These are phyloP conservation scores for Sporisorium reilianum DNA, from an alignment of 1,284 basidiomycete species.

Conservation along the genomic window DNA sequence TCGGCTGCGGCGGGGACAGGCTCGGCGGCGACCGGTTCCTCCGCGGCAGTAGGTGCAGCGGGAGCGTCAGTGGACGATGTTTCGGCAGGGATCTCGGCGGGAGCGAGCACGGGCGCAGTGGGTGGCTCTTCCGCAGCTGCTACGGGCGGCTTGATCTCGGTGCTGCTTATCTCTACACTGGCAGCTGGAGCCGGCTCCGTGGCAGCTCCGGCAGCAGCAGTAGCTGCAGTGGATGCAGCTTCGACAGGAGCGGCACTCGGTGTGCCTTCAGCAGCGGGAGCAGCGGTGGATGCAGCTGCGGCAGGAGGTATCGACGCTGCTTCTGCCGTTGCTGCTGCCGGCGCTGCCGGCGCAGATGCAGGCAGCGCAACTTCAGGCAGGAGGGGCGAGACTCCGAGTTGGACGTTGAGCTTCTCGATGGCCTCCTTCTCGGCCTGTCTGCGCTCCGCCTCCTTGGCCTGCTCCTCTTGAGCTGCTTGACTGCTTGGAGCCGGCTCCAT, in stretches of 20 bases:
- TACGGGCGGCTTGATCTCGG: constrained; percentile 6
- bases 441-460: constrained; percentile 20
- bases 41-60: not conserved
- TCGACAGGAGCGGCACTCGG: not conserved
- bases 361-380: constrained; percentile 5
- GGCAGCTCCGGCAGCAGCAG: not conserved
- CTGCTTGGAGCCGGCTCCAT: constrained; percentile 6
- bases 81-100: constrained; percentile 22
- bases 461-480: constrained; percentile 4
- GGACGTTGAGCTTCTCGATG: constrained; percentile 38
- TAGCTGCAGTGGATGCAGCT: no score
- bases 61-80: constrained; percentile 10
- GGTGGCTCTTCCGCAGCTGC: constrained; percentile 8
- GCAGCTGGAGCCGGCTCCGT: not conserved
- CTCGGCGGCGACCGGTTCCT: not conserved
- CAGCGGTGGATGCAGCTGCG: not conserved
- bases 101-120: constrained; percentile 23
- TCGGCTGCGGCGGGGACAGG: constrained; percentile 6
- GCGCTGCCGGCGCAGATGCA: constrained; percentile 13
- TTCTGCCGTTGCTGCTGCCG: not conserved
- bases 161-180: not conserved
- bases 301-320: constrained; percentile 3
- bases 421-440: constrained; percentile 38
- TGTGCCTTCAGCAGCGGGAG: constrained; percentile 2
- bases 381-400: constrained; percentile 25